A percentile compares a stretch with the other conserved stretches of the same genome.
Conservation (phyloP, 495 filamentous ascomycete species). For the Penicillium bovifimosum region DNA sequence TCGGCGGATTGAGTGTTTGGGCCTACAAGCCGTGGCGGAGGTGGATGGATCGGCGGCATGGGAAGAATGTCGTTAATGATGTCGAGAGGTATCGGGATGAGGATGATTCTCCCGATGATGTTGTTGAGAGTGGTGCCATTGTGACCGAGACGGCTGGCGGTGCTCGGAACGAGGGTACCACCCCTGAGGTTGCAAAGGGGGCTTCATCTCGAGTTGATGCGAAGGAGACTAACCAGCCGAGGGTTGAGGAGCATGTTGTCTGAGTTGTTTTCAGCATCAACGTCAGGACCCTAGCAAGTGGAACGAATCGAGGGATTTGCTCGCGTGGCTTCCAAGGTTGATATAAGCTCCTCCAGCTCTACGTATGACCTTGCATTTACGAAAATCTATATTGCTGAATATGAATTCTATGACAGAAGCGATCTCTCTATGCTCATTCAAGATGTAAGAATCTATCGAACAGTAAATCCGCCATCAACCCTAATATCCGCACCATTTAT, state of each 20-base stretch:
- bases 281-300: no score
- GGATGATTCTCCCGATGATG: not conserved
- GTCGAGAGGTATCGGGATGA: slow-evolving; percentile 23
- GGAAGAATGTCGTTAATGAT: slow-evolving; percentile 20
- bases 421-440: no score
- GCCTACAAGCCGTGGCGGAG: slow-evolving; percentile 74
- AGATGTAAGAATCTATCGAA: slow-evolving; percentile 15
- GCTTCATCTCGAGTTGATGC: slow-evolving; percentile 11
- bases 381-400: no score
- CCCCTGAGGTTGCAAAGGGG: slow-evolving; percentile 12
- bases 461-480: slow-evolving; percentile 39
- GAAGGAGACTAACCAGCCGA: slow-evolving; percentile 13
- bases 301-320: no score
- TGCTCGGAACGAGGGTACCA: not conserved
- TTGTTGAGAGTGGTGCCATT: not conserved
- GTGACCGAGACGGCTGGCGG: not conserved
- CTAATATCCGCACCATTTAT: slow-evolving; percentile 41
- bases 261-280: not conserved
- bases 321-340: not conserved
- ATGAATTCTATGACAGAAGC: no score
- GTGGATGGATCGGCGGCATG: slow-evolving; percentile 46
- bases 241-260: slow-evolving; percentile 18
- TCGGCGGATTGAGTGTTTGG: slow-evolving; percentile 64
- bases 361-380: no score
- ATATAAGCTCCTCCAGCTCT: not conserved